Conservation (phyloP, 1,139 yeast genomes). For the Entelexis sorbosivorans region DNA sequence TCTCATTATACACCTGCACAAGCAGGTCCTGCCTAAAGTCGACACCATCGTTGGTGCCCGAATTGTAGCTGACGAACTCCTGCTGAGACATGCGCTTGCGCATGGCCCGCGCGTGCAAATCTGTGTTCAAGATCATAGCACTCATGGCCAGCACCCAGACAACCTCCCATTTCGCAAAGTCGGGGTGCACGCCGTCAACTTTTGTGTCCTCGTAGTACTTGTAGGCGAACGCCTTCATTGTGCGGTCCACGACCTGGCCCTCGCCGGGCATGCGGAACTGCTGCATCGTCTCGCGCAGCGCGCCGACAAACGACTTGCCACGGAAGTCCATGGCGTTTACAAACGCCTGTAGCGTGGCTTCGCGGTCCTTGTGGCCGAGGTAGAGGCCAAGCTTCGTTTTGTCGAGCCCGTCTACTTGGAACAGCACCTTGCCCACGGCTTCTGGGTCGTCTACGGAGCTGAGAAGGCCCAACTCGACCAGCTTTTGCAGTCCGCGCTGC, state of each 20-base stretch:
- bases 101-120: slow-evolving; percentile 71
- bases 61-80: slow-evolving; percentile 72
- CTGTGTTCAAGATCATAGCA: slow-evolving; percentile 77
- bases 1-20: slow-evolving; percentile 60
- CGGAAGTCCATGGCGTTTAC: slow-evolving; percentile 79
- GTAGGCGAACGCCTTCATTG: slow-evolving; percentile 93
- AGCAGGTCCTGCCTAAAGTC: slow-evolving; percentile 70
- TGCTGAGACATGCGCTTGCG: slow-evolving; percentile 70
- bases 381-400: slow-evolving; percentile 81
- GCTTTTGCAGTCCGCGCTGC: slow-evolving; percentile 57
- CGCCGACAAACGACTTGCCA: slow-evolving; percentile 62
- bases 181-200: slow-evolving; percentile 27
- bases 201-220: slow-evolving; percentile 71
- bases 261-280: slow-evolving; percentile 93
- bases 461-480: slow-evolving; percentile 56
- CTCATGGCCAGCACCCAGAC: slow-evolving; percentile 81
- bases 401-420: slow-evolving; percentile 71
- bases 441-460: slow-evolving; percentile 43
- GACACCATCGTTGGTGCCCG: slow-evolving; percentile 88
- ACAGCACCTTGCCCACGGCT: slow-evolving; percentile 62
- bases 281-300: slow-evolving; percentile 74
- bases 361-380: slow-evolving; percentile 81
- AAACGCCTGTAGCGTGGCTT: slow-evolving; percentile 76
- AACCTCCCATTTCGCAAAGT: slow-evolving; percentile 62
- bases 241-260: slow-evolving; percentile 93